Percentiles rank a stretch among this genome's conserved stretches.
These are phyloP conservation scores for Seiridium unicorne DNA, from an alignment of 2,329 filamentous ascomycete genomes.

Conservation along the genomic window DNA sequence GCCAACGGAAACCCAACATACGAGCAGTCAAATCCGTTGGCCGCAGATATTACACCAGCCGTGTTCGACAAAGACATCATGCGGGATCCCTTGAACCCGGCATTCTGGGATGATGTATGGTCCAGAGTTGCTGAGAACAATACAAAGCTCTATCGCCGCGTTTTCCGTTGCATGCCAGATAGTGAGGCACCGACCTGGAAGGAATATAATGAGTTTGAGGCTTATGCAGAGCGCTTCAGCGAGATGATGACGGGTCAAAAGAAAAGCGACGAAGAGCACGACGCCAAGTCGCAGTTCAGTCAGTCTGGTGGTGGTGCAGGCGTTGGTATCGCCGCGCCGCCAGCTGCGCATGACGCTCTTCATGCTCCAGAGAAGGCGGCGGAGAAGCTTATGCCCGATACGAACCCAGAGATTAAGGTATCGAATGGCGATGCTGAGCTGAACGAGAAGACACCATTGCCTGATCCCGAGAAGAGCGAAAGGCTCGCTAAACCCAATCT, in stretches of 20 bases:
- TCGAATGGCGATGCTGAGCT: slow-evolving; percentile 15
- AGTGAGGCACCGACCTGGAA: slow-evolving; percentile 92
- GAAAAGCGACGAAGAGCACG: slow-evolving; percentile 51
- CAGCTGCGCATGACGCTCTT: slow-evolving; percentile 20
- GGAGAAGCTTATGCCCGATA: slow-evolving; percentile 12
- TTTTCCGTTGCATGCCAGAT: slow-evolving; percentile 97
- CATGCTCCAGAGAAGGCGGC: slow-evolving; percentile 21
- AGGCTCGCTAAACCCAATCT: slow-evolving; percentile 14
- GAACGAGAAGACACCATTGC: slow-evolving; percentile 19
- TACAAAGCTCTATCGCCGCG: slow-evolving; percentile 87
- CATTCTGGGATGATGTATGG: slow-evolving; percentile 89
- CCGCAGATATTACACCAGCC: slow-evolving; percentile 70
- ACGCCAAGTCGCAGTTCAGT: slow-evolving; percentile 37
- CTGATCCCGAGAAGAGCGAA: slow-evolving; percentile 12
- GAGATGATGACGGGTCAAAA: slow-evolving; percentile 61
- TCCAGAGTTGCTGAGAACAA: slow-evolving; percentile 86
- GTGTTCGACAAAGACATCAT: slow-evolving; percentile 88
- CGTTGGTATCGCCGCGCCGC: slow-evolving; percentile 23
- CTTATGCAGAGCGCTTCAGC: slow-evolving; percentile 76
- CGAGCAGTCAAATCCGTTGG: slow-evolving; percentile 48
- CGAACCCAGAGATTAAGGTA: slow-evolving; percentile 15
- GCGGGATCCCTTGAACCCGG: slow-evolving; percentile 79
- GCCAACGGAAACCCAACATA: slow-evolving; percentile 46
- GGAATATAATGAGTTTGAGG: slow-evolving; percentile 81
- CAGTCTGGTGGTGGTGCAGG: slow-evolving; percentile 17